A percentile compares a stretch with the other conserved stretches of the same genome.
phyloP scores from a whole-genome alignment of 176 grass and related monocot species.

The Sorghum bicolor region DNA sequence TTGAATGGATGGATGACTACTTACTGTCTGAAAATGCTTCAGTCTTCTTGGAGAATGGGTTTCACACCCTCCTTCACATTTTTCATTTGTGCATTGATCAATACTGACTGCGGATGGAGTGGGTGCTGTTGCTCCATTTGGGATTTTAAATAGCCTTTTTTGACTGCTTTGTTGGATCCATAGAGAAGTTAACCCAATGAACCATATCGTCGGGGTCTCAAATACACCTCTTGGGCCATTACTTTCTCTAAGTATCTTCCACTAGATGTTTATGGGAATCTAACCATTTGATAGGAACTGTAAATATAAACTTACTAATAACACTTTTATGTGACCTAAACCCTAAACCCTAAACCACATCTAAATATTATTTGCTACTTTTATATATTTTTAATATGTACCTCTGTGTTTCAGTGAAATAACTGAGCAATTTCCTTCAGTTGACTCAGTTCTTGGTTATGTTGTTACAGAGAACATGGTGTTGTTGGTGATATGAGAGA shows the following conservation, averaged over 20 bases:
- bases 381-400: conserved; percentile 6
- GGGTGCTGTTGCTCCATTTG: not conserved
- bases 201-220: not conserved
- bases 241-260: not conserved
- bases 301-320: not conserved
- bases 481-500: conserved; percentile 99
- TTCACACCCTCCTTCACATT: not conserved
- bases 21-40: not conserved
- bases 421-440: not conserved
- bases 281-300: not conserved
- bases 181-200: not conserved
- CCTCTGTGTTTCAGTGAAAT: not conserved
- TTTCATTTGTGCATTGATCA: not conserved
- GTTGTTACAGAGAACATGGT: conserved; percentile 81
- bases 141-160: conserved; percentile 12
- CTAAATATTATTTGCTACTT: not conserved
- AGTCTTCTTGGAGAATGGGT: not conserved
- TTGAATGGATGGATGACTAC: not conserved
- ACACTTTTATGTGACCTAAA: not conserved
- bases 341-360: not conserved
- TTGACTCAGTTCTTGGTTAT: conserved; percentile 23
- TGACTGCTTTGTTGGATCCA: not conserved
- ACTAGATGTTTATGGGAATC: not conserved
- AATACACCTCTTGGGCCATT: not conserved
- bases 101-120: not conserved